Percentiles rank a stretch among this genome's conserved stretches.
These are phyloP conservation scores for Fusarium sp. DNA, from an alignment of 2,329 filamentous ascomycete species.

Conservation along the genomic window DNA sequence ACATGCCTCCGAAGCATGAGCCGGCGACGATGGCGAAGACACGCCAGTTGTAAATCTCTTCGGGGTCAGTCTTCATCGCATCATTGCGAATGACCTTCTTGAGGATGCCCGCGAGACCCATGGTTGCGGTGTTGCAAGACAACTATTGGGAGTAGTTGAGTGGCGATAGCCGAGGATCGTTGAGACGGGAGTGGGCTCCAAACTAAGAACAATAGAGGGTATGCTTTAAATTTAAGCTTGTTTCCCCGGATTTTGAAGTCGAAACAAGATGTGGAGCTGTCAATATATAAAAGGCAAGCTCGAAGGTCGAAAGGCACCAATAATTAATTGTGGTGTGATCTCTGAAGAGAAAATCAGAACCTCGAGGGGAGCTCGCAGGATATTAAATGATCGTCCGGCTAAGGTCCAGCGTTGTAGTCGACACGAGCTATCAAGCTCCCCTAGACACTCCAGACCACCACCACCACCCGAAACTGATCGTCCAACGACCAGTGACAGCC, in stretches of 20 bases:
- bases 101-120: slow-evolving; percentile 58
- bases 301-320: slow-evolving; percentile 12
- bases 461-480: slow-evolving; percentile 27
- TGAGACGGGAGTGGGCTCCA: not conserved
- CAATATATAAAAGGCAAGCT: slow-evolving; percentile 1
- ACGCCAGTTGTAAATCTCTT: slow-evolving; percentile 76
- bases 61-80: slow-evolving; percentile 73
- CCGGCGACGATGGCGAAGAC: slow-evolving; percentile 71
- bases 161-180: slow-evolving; percentile 7
- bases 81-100: slow-evolving; percentile 72
- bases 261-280: slow-evolving; percentile 13
- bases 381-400: slow-evolving; percentile 39
- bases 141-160: not conserved
- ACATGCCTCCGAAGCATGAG: slow-evolving; percentile 73
- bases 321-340: slow-evolving; percentile 19
- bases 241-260: slow-evolving; percentile 20
- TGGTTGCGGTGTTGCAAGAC: slow-evolving; percentile 39
- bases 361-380: slow-evolving; percentile 32
- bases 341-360: slow-evolving; percentile 9
- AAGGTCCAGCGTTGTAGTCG: slow-evolving; percentile 1
- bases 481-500: slow-evolving; percentile 17
- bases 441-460: slow-evolving; percentile 14
- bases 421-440: slow-evolving; percentile 16
- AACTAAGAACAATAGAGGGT: slow-evolving; percentile 1
- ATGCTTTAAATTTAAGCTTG: slow-evolving; percentile 36